A percentile compares a stretch with the other conserved stretches of the same genome.
phyloP scores from a whole-genome alignment of 2,329 filamentous ascomycete genomes.

The Trichoderma guizhouense region DNA sequence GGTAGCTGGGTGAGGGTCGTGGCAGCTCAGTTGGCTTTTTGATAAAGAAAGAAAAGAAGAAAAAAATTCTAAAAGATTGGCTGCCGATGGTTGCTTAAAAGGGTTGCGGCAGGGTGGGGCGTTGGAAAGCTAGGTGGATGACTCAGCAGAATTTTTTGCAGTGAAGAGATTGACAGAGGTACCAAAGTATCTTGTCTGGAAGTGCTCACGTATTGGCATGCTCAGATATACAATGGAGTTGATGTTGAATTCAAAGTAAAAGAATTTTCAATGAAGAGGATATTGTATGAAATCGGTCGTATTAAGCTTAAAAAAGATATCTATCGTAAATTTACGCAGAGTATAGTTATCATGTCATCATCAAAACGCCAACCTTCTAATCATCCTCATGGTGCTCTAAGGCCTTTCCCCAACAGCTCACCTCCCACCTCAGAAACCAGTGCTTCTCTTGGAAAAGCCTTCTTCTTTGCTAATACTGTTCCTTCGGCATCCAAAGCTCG shows the following conservation, averaged over 20 bases:
- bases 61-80: slow-evolving; percentile 31
- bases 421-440: slow-evolving; percentile 54
- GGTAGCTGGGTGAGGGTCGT: slow-evolving; percentile 56
- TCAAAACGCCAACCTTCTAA: not conserved
- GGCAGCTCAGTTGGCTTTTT: slow-evolving; percentile 63
- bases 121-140: slow-evolving; percentile 15
- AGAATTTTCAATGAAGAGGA: not conserved
- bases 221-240: not conserved
- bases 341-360: not conserved
- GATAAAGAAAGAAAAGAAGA: slow-evolving; percentile 50
- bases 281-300: not conserved
- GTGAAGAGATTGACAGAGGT: not conserved
- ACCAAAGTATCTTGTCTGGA: not conserved
- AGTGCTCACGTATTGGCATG: not conserved
- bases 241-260: not conserved
- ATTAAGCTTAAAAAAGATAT: not conserved
- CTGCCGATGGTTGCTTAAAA: slow-evolving; percentile 20
- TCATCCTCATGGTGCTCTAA: slow-evolving; percentile 34
- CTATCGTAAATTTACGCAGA: not conserved
- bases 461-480: slow-evolving; percentile 57
- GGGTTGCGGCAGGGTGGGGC: not conserved
- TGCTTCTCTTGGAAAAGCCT: slow-evolving; percentile 53
- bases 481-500: slow-evolving; percentile 71
- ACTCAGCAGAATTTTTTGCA: slow-evolving; percentile 12
- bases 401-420: slow-evolving; percentile 50